Evolutionary conservation across 441 rosid species (phyloP).

Genomic region (Jatropha multifida): DNA sequence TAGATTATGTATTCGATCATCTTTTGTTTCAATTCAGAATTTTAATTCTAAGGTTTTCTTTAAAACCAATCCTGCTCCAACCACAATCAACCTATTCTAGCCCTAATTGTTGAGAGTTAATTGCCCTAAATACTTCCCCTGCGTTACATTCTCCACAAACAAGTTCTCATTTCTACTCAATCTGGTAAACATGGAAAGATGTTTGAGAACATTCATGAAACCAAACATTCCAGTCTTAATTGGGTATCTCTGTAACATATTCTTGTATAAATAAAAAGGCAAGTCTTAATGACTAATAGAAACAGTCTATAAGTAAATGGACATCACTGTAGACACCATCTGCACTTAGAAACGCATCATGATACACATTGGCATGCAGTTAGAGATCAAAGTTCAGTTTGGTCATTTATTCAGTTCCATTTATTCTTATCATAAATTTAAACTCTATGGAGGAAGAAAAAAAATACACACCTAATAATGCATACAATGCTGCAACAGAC

Average conservation of each 20-base stretch:
- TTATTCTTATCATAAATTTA: neutral
- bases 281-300: neutral
- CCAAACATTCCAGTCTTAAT: neutral
- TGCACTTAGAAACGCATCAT: neutral
- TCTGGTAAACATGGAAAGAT: neutral
- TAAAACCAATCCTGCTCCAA: too few relatives aligned
- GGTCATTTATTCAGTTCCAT: neutral
- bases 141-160: neutral
- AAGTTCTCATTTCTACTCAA: conserved; percentile 2
- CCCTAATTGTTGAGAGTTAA: too few relatives aligned
- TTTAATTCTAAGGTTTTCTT: too few relatives aligned
- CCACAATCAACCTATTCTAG: too few relatives aligned
- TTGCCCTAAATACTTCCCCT: too few relatives aligned
- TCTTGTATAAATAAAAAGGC: neutral
- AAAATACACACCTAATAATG: conserved; percentile 55
- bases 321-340: neutral
- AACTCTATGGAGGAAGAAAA: conserved; percentile 8
- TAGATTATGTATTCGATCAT: too few relatives aligned
- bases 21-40: too few relatives aligned
- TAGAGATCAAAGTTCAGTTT: neutral
- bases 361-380: neutral
- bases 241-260: neutral
- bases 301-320: neutral
- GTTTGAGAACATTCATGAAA: neutral
- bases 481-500: conserved; percentile 54